Evolutionary conservation across 2,329 filamentous ascomycete genomes (phyloP).

Genomic region (Arthrobotrys pseudoclavata): DNA sequence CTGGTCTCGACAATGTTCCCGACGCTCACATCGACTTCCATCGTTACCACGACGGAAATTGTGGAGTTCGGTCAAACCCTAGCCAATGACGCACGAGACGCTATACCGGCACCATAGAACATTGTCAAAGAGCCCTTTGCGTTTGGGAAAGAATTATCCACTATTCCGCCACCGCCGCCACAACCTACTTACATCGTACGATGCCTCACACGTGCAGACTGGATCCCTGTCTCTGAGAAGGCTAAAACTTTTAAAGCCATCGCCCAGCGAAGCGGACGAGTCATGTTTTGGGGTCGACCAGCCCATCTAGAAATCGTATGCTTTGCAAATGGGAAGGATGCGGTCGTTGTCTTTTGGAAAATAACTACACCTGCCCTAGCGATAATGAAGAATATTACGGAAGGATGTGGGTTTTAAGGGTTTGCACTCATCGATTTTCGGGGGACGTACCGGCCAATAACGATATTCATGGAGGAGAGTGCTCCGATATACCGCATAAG

Average conservation of each 20-base stretch:
- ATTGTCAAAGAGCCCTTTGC: not conserved
- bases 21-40: not conserved
- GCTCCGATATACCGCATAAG: not conserved
- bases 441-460: not conserved
- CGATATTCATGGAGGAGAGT: constrained; percentile 8
- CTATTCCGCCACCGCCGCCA: not conserved
- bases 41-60: constrained; percentile 4
- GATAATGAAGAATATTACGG: not conserved
- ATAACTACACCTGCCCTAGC: not conserved
- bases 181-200: not conserved
- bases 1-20: not conserved
- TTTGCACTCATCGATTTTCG: not conserved
- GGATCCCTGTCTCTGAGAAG: constrained; percentile 1
- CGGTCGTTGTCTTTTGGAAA: not conserved
- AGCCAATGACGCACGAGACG: not conserved
- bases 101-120: constrained; percentile 16
- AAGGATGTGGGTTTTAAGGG: not conserved
- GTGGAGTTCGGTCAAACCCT: not conserved
- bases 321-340: not conserved
- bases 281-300: not conserved
- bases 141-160: not conserved
- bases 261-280: not conserved
- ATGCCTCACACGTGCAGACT: not conserved
- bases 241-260: constrained; percentile 1
- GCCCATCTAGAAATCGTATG: not conserved